A percentile compares a stretch with the other conserved stretches of the same genome.
phyloP scores from a whole-genome alignment of 257 asterid genomes.

The Solanum verrucosum region DNA sequence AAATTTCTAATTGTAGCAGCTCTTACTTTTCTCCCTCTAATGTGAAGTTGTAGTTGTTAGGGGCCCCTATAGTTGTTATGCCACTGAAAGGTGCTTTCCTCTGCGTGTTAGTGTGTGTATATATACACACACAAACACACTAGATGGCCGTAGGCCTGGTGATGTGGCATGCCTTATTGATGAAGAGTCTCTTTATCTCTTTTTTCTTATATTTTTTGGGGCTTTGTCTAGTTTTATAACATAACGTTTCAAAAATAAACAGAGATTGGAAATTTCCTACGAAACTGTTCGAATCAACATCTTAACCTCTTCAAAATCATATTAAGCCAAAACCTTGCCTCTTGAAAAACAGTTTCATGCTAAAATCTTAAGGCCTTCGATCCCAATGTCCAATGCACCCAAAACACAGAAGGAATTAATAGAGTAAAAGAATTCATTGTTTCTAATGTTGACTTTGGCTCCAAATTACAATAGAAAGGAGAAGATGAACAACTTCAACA shows the following conservation, averaged over 20 bases:
- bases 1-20: not conserved
- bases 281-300: not conserved
- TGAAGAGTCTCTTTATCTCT: not conserved
- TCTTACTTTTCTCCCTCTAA: not conserved
- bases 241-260: no score
- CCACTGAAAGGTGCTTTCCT: not conserved
- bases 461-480: not conserved
- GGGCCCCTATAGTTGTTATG: not conserved
- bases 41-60: not conserved
- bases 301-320: not conserved
- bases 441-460: no score
- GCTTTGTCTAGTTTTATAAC: not conserved
- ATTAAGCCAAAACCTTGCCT: not conserved
- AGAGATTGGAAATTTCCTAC: not conserved
- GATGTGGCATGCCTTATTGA: not conserved
- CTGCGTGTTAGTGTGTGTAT: not conserved
- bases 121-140: not conserved
- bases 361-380: not conserved
- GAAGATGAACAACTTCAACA: not conserved
- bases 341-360: not conserved
- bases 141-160: not conserved
- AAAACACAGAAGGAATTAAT: not conserved
- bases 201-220: not conserved
- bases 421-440: not conserved
- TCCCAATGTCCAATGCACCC: not conserved